phyloP scores from a whole-genome alignment of 441 rosid species.

The Arabidopsis lyrata region DNA sequence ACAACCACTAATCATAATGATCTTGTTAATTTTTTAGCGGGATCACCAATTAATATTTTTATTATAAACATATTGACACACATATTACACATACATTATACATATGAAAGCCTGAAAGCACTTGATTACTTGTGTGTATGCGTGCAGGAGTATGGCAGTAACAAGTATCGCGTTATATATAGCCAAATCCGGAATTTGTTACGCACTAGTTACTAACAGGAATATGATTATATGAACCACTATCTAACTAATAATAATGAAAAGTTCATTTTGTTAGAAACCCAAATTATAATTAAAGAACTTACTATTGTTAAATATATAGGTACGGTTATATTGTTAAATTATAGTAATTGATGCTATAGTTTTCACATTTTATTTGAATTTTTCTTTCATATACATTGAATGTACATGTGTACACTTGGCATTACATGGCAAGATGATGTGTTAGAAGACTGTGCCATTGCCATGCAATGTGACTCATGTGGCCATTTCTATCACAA shows the following conservation, averaged over 20 bases:
- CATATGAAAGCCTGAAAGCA: not conserved
- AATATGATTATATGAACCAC: not conserved
- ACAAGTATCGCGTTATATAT: not conserved
- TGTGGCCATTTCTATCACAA: slow-evolving; percentile 1
- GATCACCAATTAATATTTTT: not conserved
- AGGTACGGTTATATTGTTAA: too few relatives aligned
- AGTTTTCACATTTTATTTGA: not conserved
- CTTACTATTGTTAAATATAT: too few relatives aligned
- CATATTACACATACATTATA: not conserved
- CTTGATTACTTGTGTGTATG: not conserved
- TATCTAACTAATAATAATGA: not conserved
- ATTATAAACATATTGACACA: not conserved
- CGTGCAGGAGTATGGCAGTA: not conserved
- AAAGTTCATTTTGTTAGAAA: not conserved
- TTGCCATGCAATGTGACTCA: slow-evolving; percentile 12
- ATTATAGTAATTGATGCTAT: not conserved
- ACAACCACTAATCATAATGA: not conserved
- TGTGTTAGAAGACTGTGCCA: not conserved
- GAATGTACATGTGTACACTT: not conserved
- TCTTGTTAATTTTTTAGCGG: not conserved
- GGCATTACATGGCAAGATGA: slow-evolving; percentile 1
- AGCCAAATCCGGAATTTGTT: not conserved
- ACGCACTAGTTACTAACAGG: not conserved
- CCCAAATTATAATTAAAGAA: not conserved
- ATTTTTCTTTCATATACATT: not conserved